A percentile compares a stretch with the other conserved stretches of the same genome.
Evolutionary conservation across 805 yeast species (phyloP).

Genomic region (Cyberlindnera americana): DNA sequence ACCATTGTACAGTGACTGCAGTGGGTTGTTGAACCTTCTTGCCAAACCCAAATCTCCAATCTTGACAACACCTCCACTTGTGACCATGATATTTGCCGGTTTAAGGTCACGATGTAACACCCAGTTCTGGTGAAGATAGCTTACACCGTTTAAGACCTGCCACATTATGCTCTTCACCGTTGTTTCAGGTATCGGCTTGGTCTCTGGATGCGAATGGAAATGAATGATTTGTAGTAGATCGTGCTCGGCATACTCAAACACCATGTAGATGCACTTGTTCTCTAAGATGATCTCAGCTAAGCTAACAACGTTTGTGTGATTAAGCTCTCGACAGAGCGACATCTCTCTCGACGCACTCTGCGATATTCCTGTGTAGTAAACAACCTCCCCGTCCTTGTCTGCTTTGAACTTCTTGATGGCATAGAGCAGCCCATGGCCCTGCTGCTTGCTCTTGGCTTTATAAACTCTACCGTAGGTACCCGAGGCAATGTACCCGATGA

Average conservation of each 20-base stretch:
- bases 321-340: conserved; percentile 87
- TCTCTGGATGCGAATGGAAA: conserved; percentile 86
- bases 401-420: conserved; percentile 96
- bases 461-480: conserved; percentile 97
- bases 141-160: conserved; percentile 91
- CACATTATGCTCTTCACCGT: conserved; percentile 82
- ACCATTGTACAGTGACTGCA: conserved; percentile 84
- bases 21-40: conserved; percentile 77
- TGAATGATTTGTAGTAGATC: conserved; percentile 93
- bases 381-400: conserved; percentile 84
- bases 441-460: conserved; percentile 60
- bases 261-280: conserved; percentile 87
- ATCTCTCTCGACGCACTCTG: conserved; percentile 96
- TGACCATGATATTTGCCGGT: conserved; percentile 97
- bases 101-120: conserved; percentile 91
- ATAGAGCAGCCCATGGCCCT: conserved; percentile 24
- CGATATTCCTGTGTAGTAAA: conserved; percentile 91
- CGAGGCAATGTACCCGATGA: conserved; percentile 94
- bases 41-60: conserved; percentile 95
- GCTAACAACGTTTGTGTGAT: conserved; percentile 73
- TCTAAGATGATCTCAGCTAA: conserved; percentile 83
- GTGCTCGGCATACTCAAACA: conserved; percentile 94
- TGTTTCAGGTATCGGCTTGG: conserved; percentile 52
- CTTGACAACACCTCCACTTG: conserved; percentile 84
- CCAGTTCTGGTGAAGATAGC: conserved; percentile 94